Base-by-base conservation (phyloP, 176 grass and related monocot genomes). In the Bonia amplexicaulis region DNA sequence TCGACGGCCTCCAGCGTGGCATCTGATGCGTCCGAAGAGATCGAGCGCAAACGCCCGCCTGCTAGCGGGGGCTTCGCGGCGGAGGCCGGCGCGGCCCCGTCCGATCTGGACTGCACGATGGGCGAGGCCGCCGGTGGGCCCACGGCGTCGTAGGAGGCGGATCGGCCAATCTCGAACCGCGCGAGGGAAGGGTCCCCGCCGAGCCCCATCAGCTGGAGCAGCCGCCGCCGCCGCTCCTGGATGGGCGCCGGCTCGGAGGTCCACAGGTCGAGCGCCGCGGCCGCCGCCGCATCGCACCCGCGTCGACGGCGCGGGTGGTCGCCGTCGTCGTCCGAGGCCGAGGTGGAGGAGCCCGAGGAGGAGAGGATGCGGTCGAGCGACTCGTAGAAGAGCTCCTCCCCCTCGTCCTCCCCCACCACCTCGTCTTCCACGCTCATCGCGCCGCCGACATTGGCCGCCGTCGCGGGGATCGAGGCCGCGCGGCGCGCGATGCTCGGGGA, bases 341-440 rank as follows among this genome's bases (percentile, higher is more conserved):
- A 93, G 55, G 94, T 93, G 83, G 94, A 94, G 82, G 94, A 97
- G 83, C 88, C 83, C 57, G 94, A 97, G 48, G 94, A 97, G 74
- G 94, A 94, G 76, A 94, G 94, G 76, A 97, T 94, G 82, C 94
- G 94, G 89, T 97, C 94, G 71, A 94, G 80, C 63, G 92, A 94
- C 88, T 97, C 94, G 65, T 94, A 92, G 80, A 97, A 97, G 40
- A 82, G 66, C 79, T 93, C 94, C 73, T 82, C 84, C 27, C 79
- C 89, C 51, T 70, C 90, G 31, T 85, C 89, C 68, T 79, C 76
- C 25, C 80, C 86, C 29, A 76, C 89, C 81, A 76, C 81, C 37
- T 89, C 88, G 83, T 90, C 93, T 23, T 91, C 94, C 66, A 80
- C 94, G 85, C 87, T 93, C 91, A 97, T 97, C 66, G 73, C 82